Conservation (phyloP, 2,329 filamentous ascomycete genomes). For the Cytospora paraplurivora region DNA sequence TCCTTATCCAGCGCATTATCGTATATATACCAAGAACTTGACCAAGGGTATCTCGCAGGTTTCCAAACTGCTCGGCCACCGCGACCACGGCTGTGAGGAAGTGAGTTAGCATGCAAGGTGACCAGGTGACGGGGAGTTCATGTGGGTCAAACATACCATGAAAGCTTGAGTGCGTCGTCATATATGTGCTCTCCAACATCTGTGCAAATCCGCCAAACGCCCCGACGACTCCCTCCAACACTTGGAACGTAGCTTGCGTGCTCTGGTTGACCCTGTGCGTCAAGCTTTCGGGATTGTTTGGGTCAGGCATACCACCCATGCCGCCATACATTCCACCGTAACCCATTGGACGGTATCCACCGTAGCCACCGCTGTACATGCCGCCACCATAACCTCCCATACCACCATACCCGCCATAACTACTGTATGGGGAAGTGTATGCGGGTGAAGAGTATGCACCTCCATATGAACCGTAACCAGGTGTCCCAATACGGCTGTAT, state of each 20-base stretch:
- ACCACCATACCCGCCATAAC: slow-evolving; percentile 46
- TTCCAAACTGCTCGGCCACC: slow-evolving; percentile 95
- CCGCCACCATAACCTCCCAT: slow-evolving; percentile 45
- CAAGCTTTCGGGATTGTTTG: slow-evolving; percentile 88
- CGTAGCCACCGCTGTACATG: slow-evolving; percentile 48
- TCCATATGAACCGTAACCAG: slow-evolving; percentile 42
- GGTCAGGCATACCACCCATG: slow-evolving; percentile 55
- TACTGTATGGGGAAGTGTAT: slow-evolving; percentile 37
- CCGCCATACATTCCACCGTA: slow-evolving; percentile 48
- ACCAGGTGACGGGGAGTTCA: not conserved
- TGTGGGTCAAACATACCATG: slow-evolving; percentile 69
- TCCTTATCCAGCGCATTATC: slow-evolving; percentile 90
- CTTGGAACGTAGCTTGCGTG: slow-evolving; percentile 95
- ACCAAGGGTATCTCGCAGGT: slow-evolving; percentile 87
- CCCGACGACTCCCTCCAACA: slow-evolving; percentile 95
- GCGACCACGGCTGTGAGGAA: slow-evolving; percentile 81
- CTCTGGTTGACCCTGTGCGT: slow-evolving; percentile 95
- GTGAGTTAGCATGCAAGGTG: slow-evolving; percentile 24
- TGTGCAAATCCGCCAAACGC: slow-evolving; percentile 97
- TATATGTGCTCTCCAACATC: slow-evolving; percentile 99
- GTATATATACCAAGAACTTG: slow-evolving; percentile 96
- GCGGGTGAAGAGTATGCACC: slow-evolving; percentile 44
- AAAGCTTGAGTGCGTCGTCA: slow-evolving; percentile 98
- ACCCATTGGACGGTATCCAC: slow-evolving; percentile 40
- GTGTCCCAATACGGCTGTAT: slow-evolving; percentile 60